Evolutionary conservation across 169 alveolate species (phyloP).

Genomic region (Eimeria praecox): DNA sequence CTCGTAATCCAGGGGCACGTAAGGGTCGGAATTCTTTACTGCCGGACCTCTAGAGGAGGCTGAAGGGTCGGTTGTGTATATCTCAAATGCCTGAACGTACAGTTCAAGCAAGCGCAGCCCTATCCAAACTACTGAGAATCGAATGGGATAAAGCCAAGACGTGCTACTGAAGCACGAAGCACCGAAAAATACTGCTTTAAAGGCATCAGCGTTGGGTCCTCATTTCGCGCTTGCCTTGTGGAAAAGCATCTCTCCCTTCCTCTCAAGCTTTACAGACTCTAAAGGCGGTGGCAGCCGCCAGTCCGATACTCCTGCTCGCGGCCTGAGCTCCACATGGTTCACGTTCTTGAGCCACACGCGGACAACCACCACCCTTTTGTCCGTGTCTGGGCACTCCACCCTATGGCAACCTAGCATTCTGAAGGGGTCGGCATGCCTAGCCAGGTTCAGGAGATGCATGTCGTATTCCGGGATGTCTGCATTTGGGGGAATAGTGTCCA

Average conservation of each 20-base stretch:
- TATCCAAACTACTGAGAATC: background rate
- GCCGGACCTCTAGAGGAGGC: constrained; percentile 46
- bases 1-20: constrained; percentile 82
- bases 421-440: constrained; percentile 78
- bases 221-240: constrained; percentile 44
- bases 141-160: background rate
- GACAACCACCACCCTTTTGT: constrained; percentile 49
- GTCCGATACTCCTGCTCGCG: constrained; percentile 62
- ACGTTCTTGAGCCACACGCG: constrained; percentile 64
- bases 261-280: constrained; percentile 39
- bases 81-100: constrained; percentile 59
- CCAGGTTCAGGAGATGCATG: constrained; percentile 75
- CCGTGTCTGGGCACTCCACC: constrained; percentile 29
- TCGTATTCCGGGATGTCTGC: constrained; percentile 72
- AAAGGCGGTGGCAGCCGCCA: constrained; percentile 34
- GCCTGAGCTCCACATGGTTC: constrained; percentile 59
- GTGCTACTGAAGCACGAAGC: background rate
- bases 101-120: background rate
- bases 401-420: constrained; percentile 74
- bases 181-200: background rate
- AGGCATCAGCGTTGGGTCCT: background rate
- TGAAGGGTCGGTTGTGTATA: constrained; percentile 51
- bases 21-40: constrained; percentile 45
- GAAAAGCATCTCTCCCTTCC: constrained; percentile 33
- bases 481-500: constrained; percentile 46